Conservation (phyloP, 1,284 basidiomycete species). For the Volvariella surrecta region DNA sequence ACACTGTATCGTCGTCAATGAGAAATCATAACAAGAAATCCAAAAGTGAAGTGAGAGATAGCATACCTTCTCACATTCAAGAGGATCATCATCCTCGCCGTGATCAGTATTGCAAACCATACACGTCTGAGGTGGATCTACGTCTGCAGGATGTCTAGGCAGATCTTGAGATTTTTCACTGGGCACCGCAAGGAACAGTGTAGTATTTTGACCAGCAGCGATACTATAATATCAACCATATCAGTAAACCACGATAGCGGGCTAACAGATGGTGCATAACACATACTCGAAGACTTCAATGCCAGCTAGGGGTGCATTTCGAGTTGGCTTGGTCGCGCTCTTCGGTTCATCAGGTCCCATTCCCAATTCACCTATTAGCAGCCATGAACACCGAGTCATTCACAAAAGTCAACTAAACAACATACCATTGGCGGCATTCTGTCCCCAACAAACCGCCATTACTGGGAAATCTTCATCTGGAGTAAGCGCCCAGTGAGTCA, state of each 20-base stretch:
- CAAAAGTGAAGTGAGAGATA: conserved; percentile 4
- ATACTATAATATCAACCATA: conserved; percentile 39
- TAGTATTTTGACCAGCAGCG: conserved; percentile 80
- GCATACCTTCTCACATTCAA: conserved; percentile 83
- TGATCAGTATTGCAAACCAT: conserved; percentile 63
- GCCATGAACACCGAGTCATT: too few relatives aligned
- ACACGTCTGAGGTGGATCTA: conserved; percentile 66
- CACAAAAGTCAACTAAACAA: conserved; percentile 2
- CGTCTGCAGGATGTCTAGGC: conserved; percentile 64
- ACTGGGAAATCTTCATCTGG: conserved; percentile 61
- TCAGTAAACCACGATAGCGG: neutral
- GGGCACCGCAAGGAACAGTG: conserved; percentile 70
- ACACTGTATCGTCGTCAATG: conserved; percentile 43
- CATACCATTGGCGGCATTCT: conserved; percentile 69
- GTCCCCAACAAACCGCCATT: conserved; percentile 85
- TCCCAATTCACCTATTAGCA: conserved; percentile 78
- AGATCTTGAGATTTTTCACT: conserved; percentile 64
- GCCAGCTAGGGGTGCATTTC: conserved; percentile 61
- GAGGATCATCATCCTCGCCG: conserved; percentile 56
- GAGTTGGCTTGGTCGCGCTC: conserved; percentile 80
- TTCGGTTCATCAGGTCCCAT: conserved; percentile 75
- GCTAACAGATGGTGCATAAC: neutral
- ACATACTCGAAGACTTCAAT: conserved; percentile 74
- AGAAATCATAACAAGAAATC: conserved; percentile 2
- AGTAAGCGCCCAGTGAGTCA: conserved; percentile 81